These are phyloP conservation scores for Pisolithus tinctorius DNA, from an alignment of 768 basidiomycete genomes.

Conservation along the genomic window DNA sequence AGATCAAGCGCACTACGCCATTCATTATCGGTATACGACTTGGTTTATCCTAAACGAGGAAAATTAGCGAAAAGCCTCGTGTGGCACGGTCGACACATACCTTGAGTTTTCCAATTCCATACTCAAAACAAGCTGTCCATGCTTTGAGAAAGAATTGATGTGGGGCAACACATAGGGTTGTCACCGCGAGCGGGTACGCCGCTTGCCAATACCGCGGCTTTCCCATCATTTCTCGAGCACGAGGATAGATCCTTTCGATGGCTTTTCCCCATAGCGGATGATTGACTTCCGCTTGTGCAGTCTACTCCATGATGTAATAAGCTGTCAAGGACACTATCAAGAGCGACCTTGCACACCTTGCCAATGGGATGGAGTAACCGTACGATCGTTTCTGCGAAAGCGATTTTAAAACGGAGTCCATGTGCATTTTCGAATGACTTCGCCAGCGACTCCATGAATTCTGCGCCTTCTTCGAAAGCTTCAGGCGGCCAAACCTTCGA, in stretches of 20 bases:
- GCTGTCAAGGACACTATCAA: neutral
- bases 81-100: constrained; percentile 31
- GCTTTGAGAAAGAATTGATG: constrained; percentile 78
- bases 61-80: constrained; percentile 1
- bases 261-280: constrained; percentile 94
- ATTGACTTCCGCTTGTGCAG: constrained; percentile 93
- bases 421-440: constrained; percentile 81
- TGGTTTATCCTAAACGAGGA: constrained; percentile 60
- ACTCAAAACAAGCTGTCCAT: constrained; percentile 72
- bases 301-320: constrained; percentile 35
- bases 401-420: constrained; percentile 72
- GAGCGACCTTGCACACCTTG: constrained; percentile 45
- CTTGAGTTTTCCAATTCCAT: constrained; percentile 72
- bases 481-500: constrained; percentile 86
- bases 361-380: constrained; percentile 80
- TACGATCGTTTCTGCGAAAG: constrained; percentile 79
- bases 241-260: constrained; percentile 75
- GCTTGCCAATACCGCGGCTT: constrained; percentile 88
- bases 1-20: constrained; percentile 74
- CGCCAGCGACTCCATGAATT: constrained; percentile 80
- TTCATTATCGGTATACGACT: constrained; percentile 69
- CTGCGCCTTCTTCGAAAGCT: constrained; percentile 87
- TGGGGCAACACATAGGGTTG: constrained; percentile 81
- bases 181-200: constrained; percentile 80
- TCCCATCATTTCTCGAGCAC: constrained; percentile 75